Evolutionary conservation across 1,284 basidiomycete species (phyloP), one percentile per base, ranked within the genome.

Genomic region (Flammula alnicola): DNA sequence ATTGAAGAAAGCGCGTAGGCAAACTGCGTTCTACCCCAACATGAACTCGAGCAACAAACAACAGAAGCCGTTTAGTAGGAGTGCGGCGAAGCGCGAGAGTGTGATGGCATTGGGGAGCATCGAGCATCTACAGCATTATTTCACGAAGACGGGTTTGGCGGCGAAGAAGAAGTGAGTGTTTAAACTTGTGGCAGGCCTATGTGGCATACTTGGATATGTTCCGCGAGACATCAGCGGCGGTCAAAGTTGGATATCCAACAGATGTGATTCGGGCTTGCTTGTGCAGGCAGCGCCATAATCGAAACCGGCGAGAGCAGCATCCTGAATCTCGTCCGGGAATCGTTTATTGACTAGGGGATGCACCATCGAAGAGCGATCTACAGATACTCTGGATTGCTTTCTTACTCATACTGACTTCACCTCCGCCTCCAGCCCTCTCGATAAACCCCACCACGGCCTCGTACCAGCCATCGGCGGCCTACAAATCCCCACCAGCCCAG

Each of bases 41-140:
- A 68, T 81, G 61, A 88, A 86, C 64, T 74, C 85, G 10, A 67
- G 75, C 7, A 86, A 85, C 65, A 90, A 88, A 61, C 80, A 80
- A 0, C 74, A 81, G 67, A 92, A 92, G 58, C 88, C 88, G 6
- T 93, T 93, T 76, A 89, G 87, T 61, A 75, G 86, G 57, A 91
- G 88, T 56, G 91, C 92, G 3, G 88, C 89, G 5, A 92, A 92
- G 70, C 79, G 92, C 35, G 87, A 90, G 66, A 91, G 88, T 61
- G 92, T 94, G 14, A 87, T 93, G 86, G 83, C 88, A 0, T 70
- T 94, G 16, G 90, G 90, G 22, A 90, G 88, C 64, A 93, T 94
- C 56, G 88, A 92, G 62, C 88, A 93, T 64, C 77, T 94, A 42
- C 91, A 94, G 69, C 87, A 93, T 63, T 91, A 91, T 63, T 93